Evolutionary conservation across 2,329 filamentous ascomycete genomes (phyloP).

Genomic region (Dothiorella sarmentorum): DNA sequence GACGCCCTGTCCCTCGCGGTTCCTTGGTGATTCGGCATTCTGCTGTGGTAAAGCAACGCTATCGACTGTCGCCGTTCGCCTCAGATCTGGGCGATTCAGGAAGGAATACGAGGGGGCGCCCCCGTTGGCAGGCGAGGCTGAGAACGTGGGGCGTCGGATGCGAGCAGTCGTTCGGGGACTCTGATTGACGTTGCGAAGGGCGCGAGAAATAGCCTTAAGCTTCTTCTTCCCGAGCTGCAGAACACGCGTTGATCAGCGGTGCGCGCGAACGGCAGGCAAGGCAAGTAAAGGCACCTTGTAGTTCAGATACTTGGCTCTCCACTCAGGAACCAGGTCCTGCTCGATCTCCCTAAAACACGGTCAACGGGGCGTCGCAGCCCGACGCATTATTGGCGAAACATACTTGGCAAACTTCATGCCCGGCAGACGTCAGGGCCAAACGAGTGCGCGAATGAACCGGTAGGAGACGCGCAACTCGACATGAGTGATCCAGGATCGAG

Average conservation of each 20-base stretch:
- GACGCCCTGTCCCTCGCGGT: slow-evolving; percentile 18
- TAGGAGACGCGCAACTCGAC: not conserved
- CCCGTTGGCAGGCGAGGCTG: slow-evolving; percentile 33
- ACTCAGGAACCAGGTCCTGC: slow-evolving; percentile 86
- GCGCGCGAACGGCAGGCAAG: not conserved
- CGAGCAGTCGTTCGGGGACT: slow-evolving; percentile 40
- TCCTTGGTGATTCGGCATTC: slow-evolving; percentile 23
- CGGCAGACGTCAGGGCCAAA: not conserved
- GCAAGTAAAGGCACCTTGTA: slow-evolving; percentile 65
- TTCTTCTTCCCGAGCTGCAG: slow-evolving; percentile 76
- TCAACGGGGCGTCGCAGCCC: slow-evolving; percentile 14
- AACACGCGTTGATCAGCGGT: slow-evolving; percentile 5
- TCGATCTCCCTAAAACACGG: slow-evolving; percentile 65
- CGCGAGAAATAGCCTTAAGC: slow-evolving; percentile 75
- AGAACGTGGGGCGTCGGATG: slow-evolving; percentile 33
- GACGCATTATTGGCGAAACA: slow-evolving; percentile 23
- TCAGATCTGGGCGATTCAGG: slow-evolving; percentile 30
- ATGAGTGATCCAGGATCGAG: not conserved
- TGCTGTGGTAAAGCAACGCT: slow-evolving; percentile 26
- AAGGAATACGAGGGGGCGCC: slow-evolving; percentile 42
- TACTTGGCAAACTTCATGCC: slow-evolving; percentile 63
- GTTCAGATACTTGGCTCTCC: slow-evolving; percentile 89
- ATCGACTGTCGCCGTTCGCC: slow-evolving; percentile 19
- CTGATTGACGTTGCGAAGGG: slow-evolving; percentile 60
- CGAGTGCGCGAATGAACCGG: not conserved